Conservation (phyloP, 2,329 filamentous ascomycete genomes). For the Boeremia exigua region DNA sequence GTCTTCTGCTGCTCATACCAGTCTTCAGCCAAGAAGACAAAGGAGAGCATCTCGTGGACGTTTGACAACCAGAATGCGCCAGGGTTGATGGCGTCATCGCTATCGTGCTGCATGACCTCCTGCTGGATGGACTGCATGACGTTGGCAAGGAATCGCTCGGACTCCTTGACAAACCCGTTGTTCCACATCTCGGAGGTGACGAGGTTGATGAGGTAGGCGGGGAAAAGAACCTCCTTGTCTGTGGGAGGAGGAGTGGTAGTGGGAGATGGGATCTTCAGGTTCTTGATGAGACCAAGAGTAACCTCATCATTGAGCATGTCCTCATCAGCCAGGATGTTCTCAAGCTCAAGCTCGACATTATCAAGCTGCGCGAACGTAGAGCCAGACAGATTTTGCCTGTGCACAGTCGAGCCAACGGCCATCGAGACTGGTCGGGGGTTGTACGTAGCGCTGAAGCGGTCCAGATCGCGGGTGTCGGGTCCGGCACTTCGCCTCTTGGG, state of each 20-base stretch:
- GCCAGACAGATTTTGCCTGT: slow-evolving; percentile 74
- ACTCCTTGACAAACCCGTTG: slow-evolving; percentile 99
- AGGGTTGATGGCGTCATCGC: slow-evolving; percentile 94
- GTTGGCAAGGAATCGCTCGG: slow-evolving; percentile 96
- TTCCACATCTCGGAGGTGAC: slow-evolving; percentile 99
- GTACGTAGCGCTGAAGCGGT: slow-evolving; percentile 90
- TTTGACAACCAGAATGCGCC: slow-evolving; percentile 99
- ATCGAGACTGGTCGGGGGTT: slow-evolving; percentile 96
- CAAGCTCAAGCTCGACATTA: slow-evolving; percentile 92
- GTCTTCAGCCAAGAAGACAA: slow-evolving; percentile 97
- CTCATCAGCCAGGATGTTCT: slow-evolving; percentile 91
- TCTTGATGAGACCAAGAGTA: slow-evolving; percentile 92
- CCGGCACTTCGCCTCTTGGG: slow-evolving; percentile 93
- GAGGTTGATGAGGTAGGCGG: slow-evolving; percentile 97
- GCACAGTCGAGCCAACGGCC: slow-evolving; percentile 72
- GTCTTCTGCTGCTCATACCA: slow-evolving; percentile 99
- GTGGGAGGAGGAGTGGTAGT: slow-evolving; percentile 87
- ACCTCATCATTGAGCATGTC: slow-evolving; percentile 97
- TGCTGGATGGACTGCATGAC: slow-evolving; percentile 99
- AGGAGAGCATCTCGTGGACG: slow-evolving; percentile 99
- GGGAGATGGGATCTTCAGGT: slow-evolving; percentile 93
- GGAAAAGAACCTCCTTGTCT: slow-evolving; percentile 98
- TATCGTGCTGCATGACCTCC: slow-evolving; percentile 98
- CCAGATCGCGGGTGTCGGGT: slow-evolving; percentile 80
- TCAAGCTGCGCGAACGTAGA: slow-evolving; percentile 83